Conservation (phyloP, 257 asterid genomes). For the Solanum corneliomulleri region DNA sequence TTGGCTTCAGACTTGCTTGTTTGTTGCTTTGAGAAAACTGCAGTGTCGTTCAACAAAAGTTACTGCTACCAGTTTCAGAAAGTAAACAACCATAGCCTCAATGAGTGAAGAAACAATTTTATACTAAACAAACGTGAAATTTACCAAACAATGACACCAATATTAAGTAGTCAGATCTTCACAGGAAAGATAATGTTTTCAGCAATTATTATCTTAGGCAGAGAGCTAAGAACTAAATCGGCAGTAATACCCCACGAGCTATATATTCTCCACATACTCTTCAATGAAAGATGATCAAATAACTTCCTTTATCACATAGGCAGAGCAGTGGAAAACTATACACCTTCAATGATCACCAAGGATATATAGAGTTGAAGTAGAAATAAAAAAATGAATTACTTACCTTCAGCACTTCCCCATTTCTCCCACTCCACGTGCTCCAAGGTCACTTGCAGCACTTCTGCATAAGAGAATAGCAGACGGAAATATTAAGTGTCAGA, state of each 20-base stretch:
- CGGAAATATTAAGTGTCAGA: background rate
- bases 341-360: background rate
- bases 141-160: background rate
- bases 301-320: background rate
- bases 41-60: background rate
- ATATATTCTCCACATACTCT: background rate
- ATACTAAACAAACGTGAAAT: background rate
- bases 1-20: background rate
- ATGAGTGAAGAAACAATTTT: background rate
- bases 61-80: background rate
- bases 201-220: background rate
- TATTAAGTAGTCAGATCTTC: background rate
- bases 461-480: constrained; percentile 31
- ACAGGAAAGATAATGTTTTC: background rate
- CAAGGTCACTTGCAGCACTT: constrained; percentile 53
- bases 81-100: background rate
- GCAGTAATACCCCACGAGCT: background rate
- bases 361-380: background rate
- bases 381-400: background rate
- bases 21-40: background rate
- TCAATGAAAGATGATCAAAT: background rate
- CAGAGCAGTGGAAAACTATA: background rate
- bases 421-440: constrained; percentile 58
- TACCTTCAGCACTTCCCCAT: constrained; percentile 61
- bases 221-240: background rate